A percentile compares a stretch with the other conserved stretches of the same genome.
phyloP scores from a whole-genome alignment of 805 yeast genomes.

The Candida adriatica region DNA sequence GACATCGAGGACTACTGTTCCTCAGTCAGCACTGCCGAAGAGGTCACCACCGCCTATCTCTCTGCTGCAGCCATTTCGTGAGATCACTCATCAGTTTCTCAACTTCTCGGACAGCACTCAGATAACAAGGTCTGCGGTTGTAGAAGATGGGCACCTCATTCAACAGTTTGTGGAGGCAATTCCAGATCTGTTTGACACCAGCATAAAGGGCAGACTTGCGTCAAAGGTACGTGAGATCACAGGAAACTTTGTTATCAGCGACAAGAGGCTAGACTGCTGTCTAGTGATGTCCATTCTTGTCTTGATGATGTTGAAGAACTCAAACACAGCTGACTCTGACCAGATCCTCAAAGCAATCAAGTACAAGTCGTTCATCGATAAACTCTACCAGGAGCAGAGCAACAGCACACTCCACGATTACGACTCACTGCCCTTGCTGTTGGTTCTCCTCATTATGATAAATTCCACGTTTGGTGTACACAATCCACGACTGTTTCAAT shows the following conservation, averaged over 20 bases:
- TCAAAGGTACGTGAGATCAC: conserved; percentile 4
- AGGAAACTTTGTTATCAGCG: conserved; percentile 5
- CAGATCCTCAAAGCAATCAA: conserved; percentile 4
- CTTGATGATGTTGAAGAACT: conserved; percentile 2
- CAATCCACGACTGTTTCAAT: conserved; percentile 11
- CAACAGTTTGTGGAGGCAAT: conserved; percentile 4
- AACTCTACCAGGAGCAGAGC: conserved; percentile 1
- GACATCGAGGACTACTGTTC: too few species aligned
- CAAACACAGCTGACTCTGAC: conserved; percentile 1
- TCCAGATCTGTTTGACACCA: conserved; percentile 7
- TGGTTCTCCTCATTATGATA: conserved; percentile 13
- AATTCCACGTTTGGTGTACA: conserved; percentile 15
- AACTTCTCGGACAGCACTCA: conserved; percentile 1
- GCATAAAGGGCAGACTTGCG: conserved; percentile 3
- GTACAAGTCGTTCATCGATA: conserved; percentile 4
- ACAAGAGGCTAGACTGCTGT: conserved; percentile 6
- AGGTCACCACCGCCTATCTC: conserved; percentile 1
- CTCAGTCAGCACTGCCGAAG: neutral
- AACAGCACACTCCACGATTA: conserved; percentile 2
- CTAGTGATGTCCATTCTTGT: conserved; percentile 5
- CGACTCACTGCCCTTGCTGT: conserved; percentile 3
- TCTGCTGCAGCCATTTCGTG: conserved; percentile 2
- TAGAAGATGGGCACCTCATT: conserved; percentile 6
- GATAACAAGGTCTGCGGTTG: conserved; percentile 4
- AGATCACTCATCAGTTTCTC: conserved; percentile 1